Percentiles rank a stretch among this genome's conserved stretches.
These are phyloP conservation scores for Isoetes taiwanensis DNA, from an alignment of 75 land plant species.

Conservation along the genomic window DNA sequence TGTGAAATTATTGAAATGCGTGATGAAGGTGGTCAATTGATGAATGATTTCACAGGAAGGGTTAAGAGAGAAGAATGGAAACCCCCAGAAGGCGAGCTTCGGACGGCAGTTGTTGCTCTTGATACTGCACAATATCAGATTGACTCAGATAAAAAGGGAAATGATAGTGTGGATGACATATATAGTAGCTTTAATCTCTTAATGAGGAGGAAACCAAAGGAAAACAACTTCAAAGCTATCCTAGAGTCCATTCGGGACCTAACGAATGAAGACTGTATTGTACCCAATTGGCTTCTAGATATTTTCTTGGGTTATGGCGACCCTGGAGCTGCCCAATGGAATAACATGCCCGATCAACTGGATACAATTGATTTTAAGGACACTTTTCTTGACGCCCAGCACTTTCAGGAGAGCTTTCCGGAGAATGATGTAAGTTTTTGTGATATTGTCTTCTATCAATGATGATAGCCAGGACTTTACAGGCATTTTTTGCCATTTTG, in stretches of 20 bases:
- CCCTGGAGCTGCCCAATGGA: conserved; percentile 96
- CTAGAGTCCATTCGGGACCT: conserved; percentile 93
- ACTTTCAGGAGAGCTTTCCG: conserved; percentile 59
- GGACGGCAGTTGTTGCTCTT: conserved; percentile 73
- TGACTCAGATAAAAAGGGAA: conserved; percentile 66
- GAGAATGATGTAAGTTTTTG: conserved; percentile 40
- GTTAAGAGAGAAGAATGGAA: conserved; percentile 97
- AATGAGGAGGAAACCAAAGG: conserved; percentile 96
- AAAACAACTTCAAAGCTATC: conserved; percentile 98
- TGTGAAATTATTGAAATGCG: conserved; percentile 93
- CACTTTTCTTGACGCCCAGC: conserved; percentile 85
- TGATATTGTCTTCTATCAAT: not conserved
- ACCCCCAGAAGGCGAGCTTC: conserved; percentile 85
- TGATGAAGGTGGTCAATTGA: conserved; percentile 78
- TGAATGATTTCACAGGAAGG: conserved; percentile 97
- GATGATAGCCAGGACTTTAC: not conserved
- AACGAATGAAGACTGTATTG: conserved; percentile 92
- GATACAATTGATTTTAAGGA: conserved; percentile 86
- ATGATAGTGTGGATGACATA: conserved; percentile 63
- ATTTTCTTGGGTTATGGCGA: conserved; percentile 92
- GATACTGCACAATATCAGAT: conserved; percentile 95
- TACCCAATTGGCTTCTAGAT: conserved; percentile 91
- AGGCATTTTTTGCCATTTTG: not conserved
- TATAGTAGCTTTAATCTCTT: conserved; percentile 79
- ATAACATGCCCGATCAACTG: conserved; percentile 73